Conservation (phyloP, 1,284 basidiomycete species). For the Tylopilus sp. region DNA sequence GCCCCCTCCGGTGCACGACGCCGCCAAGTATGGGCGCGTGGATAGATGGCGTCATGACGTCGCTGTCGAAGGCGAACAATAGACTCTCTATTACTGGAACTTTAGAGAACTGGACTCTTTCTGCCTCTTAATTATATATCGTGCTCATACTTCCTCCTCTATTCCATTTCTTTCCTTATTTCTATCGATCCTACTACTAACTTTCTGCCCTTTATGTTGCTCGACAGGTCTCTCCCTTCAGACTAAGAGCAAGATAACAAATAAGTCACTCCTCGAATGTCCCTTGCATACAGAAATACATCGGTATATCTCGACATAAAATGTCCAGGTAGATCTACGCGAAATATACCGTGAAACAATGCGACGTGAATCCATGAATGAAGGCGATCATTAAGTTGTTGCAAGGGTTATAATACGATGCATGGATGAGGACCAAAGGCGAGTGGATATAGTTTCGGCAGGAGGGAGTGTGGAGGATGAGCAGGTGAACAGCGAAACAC, state of each 20-base stretch:
- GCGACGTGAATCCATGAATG: slow-evolving; percentile 35
- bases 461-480: background rate
- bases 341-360: slow-evolving; percentile 36
- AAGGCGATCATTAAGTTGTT: slow-evolving; percentile 25
- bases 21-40: slow-evolving; percentile 62
- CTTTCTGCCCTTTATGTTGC: slow-evolving; percentile 1
- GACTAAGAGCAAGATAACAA: slow-evolving; percentile 7
- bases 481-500: slow-evolving; percentile 15
- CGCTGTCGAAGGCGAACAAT: slow-evolving; percentile 56
- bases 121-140: slow-evolving; percentile 11
- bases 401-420: slow-evolving; percentile 30
- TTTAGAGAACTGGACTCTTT: slow-evolving; percentile 9
- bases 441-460: background rate
- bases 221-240: background rate
- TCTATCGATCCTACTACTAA: slow-evolving; percentile 7
- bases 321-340: slow-evolving; percentile 37
- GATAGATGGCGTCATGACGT: slow-evolving; percentile 78
- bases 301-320: slow-evolving; percentile 31
- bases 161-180: background rate
- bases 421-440: slow-evolving; percentile 3
- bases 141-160: background rate
- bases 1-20: slow-evolving; percentile 60
- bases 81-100: slow-evolving; percentile 10
- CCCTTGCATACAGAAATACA: slow-evolving; percentile 36
- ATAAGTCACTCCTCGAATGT: slow-evolving; percentile 37